phyloP scores from a whole-genome alignment of 1,284 basidiomycete genomes.

The Trichosporon sp. region DNA sequence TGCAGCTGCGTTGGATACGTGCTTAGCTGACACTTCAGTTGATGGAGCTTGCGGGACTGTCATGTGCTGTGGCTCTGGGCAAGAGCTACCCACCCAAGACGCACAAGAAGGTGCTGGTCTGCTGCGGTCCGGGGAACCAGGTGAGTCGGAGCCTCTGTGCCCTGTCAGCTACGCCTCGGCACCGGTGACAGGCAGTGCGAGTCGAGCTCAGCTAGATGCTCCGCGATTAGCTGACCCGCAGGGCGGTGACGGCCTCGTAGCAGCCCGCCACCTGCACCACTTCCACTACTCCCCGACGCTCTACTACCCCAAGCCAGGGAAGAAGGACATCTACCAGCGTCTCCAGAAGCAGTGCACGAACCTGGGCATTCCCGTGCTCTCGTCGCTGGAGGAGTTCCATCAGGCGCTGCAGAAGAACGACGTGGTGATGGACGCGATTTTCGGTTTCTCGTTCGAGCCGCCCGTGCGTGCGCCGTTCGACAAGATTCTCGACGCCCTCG shows the following conservation, averaged over 20 bases:
- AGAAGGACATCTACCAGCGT: constrained; percentile 80
- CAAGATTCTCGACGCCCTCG: constrained; percentile 62
- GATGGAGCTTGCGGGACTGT: constrained; percentile 97
- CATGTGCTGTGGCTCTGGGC: constrained; percentile 84
- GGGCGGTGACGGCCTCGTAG: constrained; percentile 95
- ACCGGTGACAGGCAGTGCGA: no score
- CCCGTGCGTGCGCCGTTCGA: constrained; percentile 86
- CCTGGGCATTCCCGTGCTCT: constrained; percentile 68
- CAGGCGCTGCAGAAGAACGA: constrained; percentile 61
- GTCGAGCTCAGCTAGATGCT: no score
- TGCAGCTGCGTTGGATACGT: not conserved
- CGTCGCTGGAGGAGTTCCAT: constrained; percentile 54
- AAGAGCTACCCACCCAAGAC: constrained; percentile 64
- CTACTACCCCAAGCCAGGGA: constrained; percentile 80
- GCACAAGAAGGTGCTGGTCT: constrained; percentile 74
- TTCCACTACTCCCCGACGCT: constrained; percentile 80
- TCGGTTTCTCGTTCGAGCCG: constrained; percentile 92
- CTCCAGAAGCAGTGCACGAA: constrained; percentile 82
- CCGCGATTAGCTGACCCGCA: constrained; percentile 22
- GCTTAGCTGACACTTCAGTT: constrained; percentile 54
- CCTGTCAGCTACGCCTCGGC: no score
- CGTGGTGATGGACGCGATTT: constrained; percentile 89
- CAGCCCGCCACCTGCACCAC: constrained; percentile 86
- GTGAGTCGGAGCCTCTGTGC: no score
- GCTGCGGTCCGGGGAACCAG: constrained; percentile 94